Conservation (phyloP, 345 rosid genomes). For the Stellera chamaejasme region DNA sequence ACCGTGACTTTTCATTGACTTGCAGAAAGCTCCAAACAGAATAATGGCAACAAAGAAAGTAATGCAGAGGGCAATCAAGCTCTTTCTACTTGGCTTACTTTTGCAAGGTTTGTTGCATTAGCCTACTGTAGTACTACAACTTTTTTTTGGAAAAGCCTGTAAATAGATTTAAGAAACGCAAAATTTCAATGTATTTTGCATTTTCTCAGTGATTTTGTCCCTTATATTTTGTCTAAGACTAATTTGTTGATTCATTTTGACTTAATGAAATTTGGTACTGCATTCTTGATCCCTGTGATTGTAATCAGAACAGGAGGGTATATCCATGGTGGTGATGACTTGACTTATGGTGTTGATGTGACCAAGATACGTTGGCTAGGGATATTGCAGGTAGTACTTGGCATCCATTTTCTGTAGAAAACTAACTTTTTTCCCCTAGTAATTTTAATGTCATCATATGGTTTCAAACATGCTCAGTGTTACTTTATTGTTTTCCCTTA, state of each 20-base stretch:
- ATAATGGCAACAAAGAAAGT: conserved; percentile 37
- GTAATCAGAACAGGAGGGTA: conserved; percentile 32
- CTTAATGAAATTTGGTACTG: not conserved
- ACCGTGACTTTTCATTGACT: not conserved
- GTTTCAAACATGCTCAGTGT: too few species aligned
- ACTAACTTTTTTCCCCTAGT: not conserved
- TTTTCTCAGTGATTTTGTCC: not conserved
- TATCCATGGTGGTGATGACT: conserved; percentile 43
- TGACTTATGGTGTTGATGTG: conserved; percentile 51
- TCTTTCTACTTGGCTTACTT: conserved; percentile 40
- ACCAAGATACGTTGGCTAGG: conserved; percentile 49
- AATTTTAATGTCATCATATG: too few species aligned
- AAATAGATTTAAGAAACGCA: not conserved
- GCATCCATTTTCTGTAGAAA: not conserved
- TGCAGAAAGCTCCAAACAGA: conserved; percentile 43
- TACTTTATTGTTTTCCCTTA: too few species aligned
- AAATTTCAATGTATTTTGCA: not conserved
- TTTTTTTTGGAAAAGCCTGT: not conserved
- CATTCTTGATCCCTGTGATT: conserved; percentile 9
- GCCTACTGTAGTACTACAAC: not conserved
- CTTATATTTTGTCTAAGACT: not conserved
- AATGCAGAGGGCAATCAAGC: conserved; percentile 30
- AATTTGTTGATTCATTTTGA: not conserved
- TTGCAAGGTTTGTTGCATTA: conserved; percentile 40
- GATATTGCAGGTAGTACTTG: conserved; percentile 39